Base-by-base conservation (phyloP, 176 grass and related monocot genomes). In the Rhynchospora pubera region DNA sequence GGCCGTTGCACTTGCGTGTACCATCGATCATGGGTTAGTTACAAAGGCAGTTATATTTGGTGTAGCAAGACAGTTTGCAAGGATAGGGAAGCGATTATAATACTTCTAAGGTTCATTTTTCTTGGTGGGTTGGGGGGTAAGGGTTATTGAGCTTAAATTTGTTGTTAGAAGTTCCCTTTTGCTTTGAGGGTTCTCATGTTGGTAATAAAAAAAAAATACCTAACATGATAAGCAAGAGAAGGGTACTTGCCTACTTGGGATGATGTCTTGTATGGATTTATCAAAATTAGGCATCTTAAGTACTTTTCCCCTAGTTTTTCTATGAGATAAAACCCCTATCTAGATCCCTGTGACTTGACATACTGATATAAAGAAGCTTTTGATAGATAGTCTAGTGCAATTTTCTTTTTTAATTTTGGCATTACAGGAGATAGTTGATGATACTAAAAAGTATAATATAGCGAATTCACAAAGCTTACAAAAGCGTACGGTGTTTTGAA, bases 11-110 rank as follows among this genome's bases (percentile, higher is more conserved):
- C 77, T 99, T 15, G 91, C 89, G 1, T 99, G 89, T 83, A 93
- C 87, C 30, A 85, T 99, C 0, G 96, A 99, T 82, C 86, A 80
- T 84, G 96, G 96, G 42, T 79, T 99, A 6, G 51, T 99, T 51
- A 95, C 91, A 60, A 99, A 95, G 70, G 91, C 92, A 0, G 46
- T 93, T 51, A 93, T 99, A 77, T 95, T 99, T 5, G 92, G 96
- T 4, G 91, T 89, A 0, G 96, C 92, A 2, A 89, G 96, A 83
- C 92, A 93, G 77, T 99, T 99, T 81, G 96, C 96, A 19, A 84
- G 83, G 0, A 83, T 90, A 30, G 89, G 91, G 79, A 99, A 86
- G 70, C 83, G 85, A 86, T 89, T 92, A 65, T 79, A 51, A 61
- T 45, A 77, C 15, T 53, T 32, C 34, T 24, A 7, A 69, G 12